phyloP scores from a whole-genome alignment of 2,329 filamentous ascomycete genomes.

The Colletotrichum somersetense region DNA sequence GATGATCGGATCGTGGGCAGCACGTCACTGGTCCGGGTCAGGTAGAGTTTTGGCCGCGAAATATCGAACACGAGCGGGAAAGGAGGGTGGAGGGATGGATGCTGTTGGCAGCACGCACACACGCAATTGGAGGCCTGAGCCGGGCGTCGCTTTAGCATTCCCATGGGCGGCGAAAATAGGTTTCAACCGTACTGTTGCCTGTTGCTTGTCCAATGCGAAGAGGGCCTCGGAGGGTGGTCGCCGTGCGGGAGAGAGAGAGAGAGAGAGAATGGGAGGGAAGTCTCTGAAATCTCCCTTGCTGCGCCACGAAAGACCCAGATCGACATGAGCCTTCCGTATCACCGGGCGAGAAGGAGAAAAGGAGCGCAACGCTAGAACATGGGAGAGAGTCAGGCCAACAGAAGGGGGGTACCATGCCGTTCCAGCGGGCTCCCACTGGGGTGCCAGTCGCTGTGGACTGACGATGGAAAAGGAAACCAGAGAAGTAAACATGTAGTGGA shows the following conservation, averaged over 20 bases:
- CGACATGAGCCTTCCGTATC: constrained; percentile 32
- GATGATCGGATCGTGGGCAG: constrained; percentile 26
- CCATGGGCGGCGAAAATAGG: constrained; percentile 19
- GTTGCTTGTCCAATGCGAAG: constrained; percentile 4
- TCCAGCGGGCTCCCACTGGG: constrained; percentile 27
- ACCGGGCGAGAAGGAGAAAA: constrained; percentile 32
- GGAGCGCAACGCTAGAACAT: constrained; percentile 15
- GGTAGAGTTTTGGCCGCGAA: constrained; percentile 29
- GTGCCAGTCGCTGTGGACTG: constrained; percentile 22
- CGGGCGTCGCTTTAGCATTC: constrained; percentile 30
- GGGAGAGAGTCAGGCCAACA: constrained; percentile 31
- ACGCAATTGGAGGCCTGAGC: constrained; percentile 35
- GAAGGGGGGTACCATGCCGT: constrained; percentile 15
- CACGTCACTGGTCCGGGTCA: constrained; percentile 22
- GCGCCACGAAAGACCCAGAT: constrained; percentile 40
- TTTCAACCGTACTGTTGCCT: background rate
- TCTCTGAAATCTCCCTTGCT: constrained; percentile 29
- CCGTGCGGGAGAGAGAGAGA: background rate
- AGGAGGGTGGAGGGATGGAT: constrained; percentile 40
- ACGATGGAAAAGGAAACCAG: constrained; percentile 1
- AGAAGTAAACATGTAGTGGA: constrained; percentile 10
- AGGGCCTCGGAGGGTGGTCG: background rate
- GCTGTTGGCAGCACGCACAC: constrained; percentile 32
- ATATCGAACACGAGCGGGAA: constrained; percentile 40
- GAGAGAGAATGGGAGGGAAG: constrained; percentile 13